phyloP scores from a whole-genome alignment of 2,329 filamentous ascomycete genomes.

The Xylaria sp. region DNA sequence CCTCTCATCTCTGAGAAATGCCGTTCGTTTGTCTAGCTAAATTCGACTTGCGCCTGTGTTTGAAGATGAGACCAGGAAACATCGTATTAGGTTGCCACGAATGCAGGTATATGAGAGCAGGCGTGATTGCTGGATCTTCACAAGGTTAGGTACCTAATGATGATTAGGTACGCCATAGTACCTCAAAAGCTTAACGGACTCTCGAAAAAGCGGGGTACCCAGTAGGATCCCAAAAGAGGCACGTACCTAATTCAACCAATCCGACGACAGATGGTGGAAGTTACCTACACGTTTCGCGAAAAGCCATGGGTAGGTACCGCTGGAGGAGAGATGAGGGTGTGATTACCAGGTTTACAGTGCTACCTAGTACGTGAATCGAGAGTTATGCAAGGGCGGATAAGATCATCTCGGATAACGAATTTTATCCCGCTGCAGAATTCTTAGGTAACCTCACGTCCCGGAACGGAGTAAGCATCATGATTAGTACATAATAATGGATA shows the following conservation, averaged over 20 bases:
- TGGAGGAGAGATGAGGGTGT: neutral
- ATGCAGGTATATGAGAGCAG: too few relatives aligned
- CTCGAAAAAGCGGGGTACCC: constrained; percentile 22
- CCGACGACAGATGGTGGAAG: neutral
- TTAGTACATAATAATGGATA: neutral
- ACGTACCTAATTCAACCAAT: neutral
- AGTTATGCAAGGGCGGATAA: neutral
- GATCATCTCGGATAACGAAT: neutral
- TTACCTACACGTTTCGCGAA: neutral
- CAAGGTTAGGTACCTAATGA: too few relatives aligned
- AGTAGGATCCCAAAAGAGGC: constrained; percentile 1
- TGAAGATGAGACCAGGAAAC: neutral
- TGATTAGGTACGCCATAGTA: too few relatives aligned
- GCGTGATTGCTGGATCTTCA: too few relatives aligned
- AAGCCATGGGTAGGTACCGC: neutral
- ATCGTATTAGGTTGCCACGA: neutral
- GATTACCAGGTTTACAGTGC: neutral
- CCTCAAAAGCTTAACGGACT: neutral
- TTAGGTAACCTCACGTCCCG: too few relatives aligned
- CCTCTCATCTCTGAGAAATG: neutral
- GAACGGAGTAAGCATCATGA: neutral
- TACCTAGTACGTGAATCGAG: neutral
- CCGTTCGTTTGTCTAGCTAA: neutral
- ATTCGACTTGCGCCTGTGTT: neutral
- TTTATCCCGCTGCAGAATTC: neutral